Conservation (phyloP, 2,329 filamentous ascomycete species). For the Fusarium armeniacum region DNA sequence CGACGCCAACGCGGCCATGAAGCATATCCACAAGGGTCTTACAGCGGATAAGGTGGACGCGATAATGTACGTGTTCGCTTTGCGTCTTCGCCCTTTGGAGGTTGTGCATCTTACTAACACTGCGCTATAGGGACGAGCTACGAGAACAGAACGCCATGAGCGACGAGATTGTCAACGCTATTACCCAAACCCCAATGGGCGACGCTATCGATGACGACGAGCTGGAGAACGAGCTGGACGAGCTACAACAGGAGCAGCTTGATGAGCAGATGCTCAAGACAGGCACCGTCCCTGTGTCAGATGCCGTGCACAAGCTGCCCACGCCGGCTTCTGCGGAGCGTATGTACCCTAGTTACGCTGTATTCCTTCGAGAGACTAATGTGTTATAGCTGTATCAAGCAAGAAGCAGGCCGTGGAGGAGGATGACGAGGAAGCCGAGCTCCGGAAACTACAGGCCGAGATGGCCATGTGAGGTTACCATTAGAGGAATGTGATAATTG, state of each 20-base stretch:
- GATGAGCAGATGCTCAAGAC: constrained; percentile 95
- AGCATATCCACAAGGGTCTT: constrained; percentile 89
- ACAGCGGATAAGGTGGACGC: constrained; percentile 95
- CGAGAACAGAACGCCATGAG: constrained; percentile 93
- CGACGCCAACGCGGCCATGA: constrained; percentile 90
- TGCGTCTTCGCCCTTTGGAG: background rate
- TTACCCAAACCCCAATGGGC: constrained; percentile 77
- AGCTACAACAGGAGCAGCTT: constrained; percentile 90
- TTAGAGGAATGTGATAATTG: constrained; percentile 35
- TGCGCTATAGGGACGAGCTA: constrained; percentile 80
- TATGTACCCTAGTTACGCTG: constrained; percentile 63
- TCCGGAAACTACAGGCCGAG: constrained; percentile 92
- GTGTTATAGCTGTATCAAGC: constrained; percentile 51
- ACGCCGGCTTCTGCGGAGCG: constrained; percentile 80
- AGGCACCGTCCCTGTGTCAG: constrained; percentile 83
- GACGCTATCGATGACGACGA: constrained; percentile 87
- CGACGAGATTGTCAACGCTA: constrained; percentile 90
- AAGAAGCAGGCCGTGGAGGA: constrained; percentile 71
- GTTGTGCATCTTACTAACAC: constrained; percentile 51
- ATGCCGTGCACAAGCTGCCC: constrained; percentile 83
- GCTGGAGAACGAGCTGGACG: constrained; percentile 86
- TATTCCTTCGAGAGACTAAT: constrained; percentile 29
- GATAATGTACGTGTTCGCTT: constrained; percentile 79
- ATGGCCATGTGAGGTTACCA: constrained; percentile 84
- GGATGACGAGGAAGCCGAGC: constrained; percentile 95